These are phyloP conservation scores for Apiospora saccharicola DNA, from an alignment of 2,329 filamentous ascomycete genomes.

Conservation along the genomic window DNA sequence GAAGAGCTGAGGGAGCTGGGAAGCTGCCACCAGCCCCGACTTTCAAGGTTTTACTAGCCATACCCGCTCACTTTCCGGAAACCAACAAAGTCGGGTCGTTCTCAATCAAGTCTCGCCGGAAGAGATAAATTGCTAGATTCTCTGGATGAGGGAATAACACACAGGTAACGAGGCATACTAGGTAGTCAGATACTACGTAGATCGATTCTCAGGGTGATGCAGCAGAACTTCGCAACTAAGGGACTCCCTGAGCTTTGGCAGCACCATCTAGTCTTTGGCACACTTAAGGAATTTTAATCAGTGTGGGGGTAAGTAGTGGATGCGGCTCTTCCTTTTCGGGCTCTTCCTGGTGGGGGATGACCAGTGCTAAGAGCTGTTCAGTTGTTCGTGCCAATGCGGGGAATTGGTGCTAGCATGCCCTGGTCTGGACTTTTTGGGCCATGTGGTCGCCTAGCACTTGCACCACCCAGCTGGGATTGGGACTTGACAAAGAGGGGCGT, in stretches of 20 bases:
- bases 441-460: background rate
- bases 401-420: background rate
- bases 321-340: background rate
- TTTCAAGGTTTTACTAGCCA: background rate
- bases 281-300: background rate
- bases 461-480: background rate
- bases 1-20: background rate
- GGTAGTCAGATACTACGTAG: background rate
- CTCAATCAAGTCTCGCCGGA: background rate
- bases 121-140: background rate
- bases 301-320: background rate
- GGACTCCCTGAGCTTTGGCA: background rate
- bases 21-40: background rate
- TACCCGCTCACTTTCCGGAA: background rate
- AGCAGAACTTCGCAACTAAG: background rate
- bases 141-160: background rate
- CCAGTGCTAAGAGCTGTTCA: no score
- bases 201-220: background rate
- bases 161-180: background rate
- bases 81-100: background rate
- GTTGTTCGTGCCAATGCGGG: background rate
- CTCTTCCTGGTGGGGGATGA: background rate
- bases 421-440: background rate
- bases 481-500: no score
- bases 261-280: background rate